A percentile compares a stretch with the other conserved stretches of the same genome.
These are phyloP conservation scores for Sugiyamaella mastotermitis DNA, from an alignment of 805 yeast species.

Conservation along the genomic window DNA sequence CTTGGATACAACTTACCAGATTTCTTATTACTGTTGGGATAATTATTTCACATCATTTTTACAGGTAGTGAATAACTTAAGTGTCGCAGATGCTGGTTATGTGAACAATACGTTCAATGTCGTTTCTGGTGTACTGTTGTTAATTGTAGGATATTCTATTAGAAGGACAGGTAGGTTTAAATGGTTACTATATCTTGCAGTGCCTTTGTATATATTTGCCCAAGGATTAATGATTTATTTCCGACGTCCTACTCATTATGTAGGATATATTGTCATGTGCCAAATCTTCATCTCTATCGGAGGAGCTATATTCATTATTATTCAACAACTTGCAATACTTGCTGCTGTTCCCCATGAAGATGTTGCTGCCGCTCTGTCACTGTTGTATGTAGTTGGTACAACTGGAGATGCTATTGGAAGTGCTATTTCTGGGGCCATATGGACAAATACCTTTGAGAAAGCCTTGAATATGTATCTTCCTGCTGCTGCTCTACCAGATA, in stretches of 20 bases:
- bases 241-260: slow-evolving; percentile 41
- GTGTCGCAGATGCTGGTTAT: no score
- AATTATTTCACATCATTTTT: no score
- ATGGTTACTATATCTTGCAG: no score
- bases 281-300: slow-evolving; percentile 55
- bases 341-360: slow-evolving; percentile 49
- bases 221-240: slow-evolving; percentile 49
- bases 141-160: no score
- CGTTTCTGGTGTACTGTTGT: no score
- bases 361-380: slow-evolving; percentile 48
- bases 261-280: slow-evolving; percentile 51
- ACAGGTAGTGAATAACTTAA: no score
- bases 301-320: slow-evolving; percentile 55
- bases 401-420: slow-evolving; percentile 55
- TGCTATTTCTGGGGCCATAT: slow-evolving; percentile 54
- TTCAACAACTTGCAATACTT: slow-evolving; percentile 47
- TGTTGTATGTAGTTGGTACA: slow-evolving; percentile 44
- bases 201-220: slow-evolving; percentile 47
- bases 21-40: no score
- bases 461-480: slow-evolving; percentile 27
- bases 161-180: no score
- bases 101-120: no score
- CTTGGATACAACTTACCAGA: no score
- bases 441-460: slow-evolving; percentile 38
- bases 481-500: slow-evolving; percentile 10